Percentiles rank a stretch among this genome's conserved stretches.
phyloP scores from a whole-genome alignment of 306 rosid genomes.

The Fragaria vesca region DNA sequence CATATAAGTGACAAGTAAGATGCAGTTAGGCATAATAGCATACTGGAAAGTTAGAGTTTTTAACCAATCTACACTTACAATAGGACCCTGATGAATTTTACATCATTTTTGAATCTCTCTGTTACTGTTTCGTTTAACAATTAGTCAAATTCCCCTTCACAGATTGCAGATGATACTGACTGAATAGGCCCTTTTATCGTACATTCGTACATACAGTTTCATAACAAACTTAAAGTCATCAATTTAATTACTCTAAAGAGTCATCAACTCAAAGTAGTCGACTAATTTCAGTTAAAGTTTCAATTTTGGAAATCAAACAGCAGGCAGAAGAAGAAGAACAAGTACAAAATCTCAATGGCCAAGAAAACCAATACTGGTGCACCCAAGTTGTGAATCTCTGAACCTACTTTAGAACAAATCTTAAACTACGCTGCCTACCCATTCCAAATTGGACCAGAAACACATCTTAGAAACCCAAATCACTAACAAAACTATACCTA shows the following conservation, averaged over 20 bases:
- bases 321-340: neutral
- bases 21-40: neutral
- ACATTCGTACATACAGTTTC: neutral
- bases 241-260: slow-evolving; percentile 1
- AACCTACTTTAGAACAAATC: neutral
- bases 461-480: neutral
- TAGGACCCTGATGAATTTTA: neutral
- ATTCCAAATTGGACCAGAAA: slow-evolving; percentile 26
- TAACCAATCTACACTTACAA: neutral
- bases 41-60: neutral
- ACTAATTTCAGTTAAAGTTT: neutral
- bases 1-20: neutral
- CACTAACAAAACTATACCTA: neutral
- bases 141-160: neutral
- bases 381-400: slow-evolving; percentile 11
- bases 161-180: neutral
- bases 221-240: neutral
- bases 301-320: neutral
- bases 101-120: neutral
- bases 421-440: slow-evolving; percentile 17
- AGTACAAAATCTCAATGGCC: neutral
- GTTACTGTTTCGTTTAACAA: neutral
- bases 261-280: neutral
- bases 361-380: neutral
- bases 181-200: neutral